phyloP scores from a whole-genome alignment of 352 stramenopile genomes.

The Paralagenidium karlingii region DNA sequence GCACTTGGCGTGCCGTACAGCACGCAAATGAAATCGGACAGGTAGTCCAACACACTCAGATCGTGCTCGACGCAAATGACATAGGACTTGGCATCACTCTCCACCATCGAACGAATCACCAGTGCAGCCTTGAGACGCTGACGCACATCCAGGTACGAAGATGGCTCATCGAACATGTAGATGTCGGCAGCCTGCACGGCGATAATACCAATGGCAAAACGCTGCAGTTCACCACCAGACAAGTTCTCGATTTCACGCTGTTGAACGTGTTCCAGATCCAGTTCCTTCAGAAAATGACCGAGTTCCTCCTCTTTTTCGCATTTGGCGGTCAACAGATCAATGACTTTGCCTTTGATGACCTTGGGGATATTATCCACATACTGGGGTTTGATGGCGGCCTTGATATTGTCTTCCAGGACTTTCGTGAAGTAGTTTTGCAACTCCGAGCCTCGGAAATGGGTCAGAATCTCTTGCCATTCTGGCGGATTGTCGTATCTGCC shows the following conservation, averaged over 20 bases:
- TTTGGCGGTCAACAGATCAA: constrained; percentile 89
- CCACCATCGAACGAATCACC: constrained; percentile 96
- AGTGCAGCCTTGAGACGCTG: constrained; percentile 97
- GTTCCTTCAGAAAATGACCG: constrained; percentile 78
- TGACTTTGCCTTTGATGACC: constrained; percentile 92
- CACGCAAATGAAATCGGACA: constrained; percentile 99
- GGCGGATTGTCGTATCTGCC: constrained; percentile 93
- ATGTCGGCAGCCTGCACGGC: constrained; percentile 94
- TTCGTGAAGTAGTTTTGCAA: constrained; percentile 99
- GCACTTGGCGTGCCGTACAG: constrained; percentile 96
- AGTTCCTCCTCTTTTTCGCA: constrained; percentile 83
- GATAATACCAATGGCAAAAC: constrained; percentile 97
- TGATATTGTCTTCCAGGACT: constrained; percentile 98
- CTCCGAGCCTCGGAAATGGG: constrained; percentile 95
- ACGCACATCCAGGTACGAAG: constrained; percentile 98
- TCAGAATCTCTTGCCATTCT: constrained; percentile 99
- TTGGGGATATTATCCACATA: constrained; percentile 99
- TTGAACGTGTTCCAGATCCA: constrained; percentile 95
- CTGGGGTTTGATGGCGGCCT: constrained; percentile 99
- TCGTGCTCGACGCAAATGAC: constrained; percentile 99
- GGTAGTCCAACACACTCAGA: constrained; percentile 98
- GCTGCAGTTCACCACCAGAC: constrained; percentile 97
- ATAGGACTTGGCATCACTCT: constrained; percentile 83
- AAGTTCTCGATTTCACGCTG: constrained; percentile 94
- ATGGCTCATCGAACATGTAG: constrained; percentile 99